Base-by-base conservation (phyloP, 2,329 filamentous ascomycete genomes). In the Penicillium sp. region DNA sequence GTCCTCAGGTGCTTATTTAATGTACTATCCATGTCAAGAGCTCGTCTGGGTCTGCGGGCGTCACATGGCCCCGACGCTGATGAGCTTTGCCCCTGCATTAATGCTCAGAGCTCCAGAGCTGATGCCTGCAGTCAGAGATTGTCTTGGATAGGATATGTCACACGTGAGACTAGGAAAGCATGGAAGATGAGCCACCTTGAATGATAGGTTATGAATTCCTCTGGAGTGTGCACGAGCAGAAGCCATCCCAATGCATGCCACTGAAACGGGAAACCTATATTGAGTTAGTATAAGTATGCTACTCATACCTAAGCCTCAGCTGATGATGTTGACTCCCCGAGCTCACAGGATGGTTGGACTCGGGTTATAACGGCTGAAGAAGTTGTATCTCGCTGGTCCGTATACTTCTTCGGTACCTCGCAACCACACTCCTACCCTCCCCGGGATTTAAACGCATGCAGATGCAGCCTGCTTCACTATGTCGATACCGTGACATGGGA, bases 31-130 rank as follows among this genome's bases (percentile, higher is more conserved):
- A 21, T 49, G 29, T n/a, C 29, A 39, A 50, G 7, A 25, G 37
- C 21, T 38, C 31, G 18, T 29, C n/a, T n/a, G 7, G 23, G 8
- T 10, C 46, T 31, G 15, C 7, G 3, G 25, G 31, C 7, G 6
- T 48, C 23, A 25, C 31, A 31, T 31, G 23, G 27, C 35, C 38
- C 29, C 46, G 34, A 35, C 15, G 27, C 23, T 46, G 35, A 46
- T 45, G 34, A 41, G 9, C 23, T 13, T 23, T n/a, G 25, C 47
- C 52, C 52, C 47, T 55, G 52, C 52, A 51, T 55, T 23, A 46
- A 39, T 35, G 18, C 21, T 34, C 15, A n/a, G 37, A 50, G 32
- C 18, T 51, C 27, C 16, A 27, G 18, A 40, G 18, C 12, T 37
- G 34, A 12, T 46, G 15, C 21, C 41, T 51, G 40, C 21, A 34